Evolutionary conservation across 2,329 filamentous ascomycete species (phyloP), one percentile per base, ranked within the genome.

Genomic region (Sclerotinia spermophila): DNA sequence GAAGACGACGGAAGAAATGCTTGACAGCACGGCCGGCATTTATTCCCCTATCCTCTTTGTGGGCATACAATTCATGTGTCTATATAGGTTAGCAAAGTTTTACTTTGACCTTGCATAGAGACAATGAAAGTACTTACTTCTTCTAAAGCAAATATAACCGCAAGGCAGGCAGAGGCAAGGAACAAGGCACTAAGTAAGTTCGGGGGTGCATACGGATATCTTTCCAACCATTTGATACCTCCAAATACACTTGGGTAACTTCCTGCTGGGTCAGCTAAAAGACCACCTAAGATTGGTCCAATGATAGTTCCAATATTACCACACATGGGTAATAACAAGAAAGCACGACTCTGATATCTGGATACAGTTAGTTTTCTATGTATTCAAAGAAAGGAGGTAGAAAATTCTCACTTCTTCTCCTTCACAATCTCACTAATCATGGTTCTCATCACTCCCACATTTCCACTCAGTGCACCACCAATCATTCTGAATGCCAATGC

Each of bases 371-470:
- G 62, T 40, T 0, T 13, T 27, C 27, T 11, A 33, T n/a, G 17
- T 6, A 1, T 62, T 38, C 13, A 1, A 2, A 8, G 5, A 53
- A 33, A 19, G 58, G 7, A 21, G 44, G 7, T 15, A 24, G 5
- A 19, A 19, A 42, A 66, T 67, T 17, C 72, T 71, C 58, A 90
- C 82, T 86, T 90, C 80, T 90, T 91, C 80, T 92, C 90, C 65
- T 85, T 83, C 51, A 93, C 87, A 45, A 91, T 90, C 79, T 93
- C 91, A 2, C 86, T 86, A 60, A 92, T 90, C 86, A 92, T 90
- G 8, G 90, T 92, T 72, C 90, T 83, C 88, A 93, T 90, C 4
- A 93, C 89, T 0, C 90, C 90, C 2, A 92, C 86, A 77, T 92
- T 93, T 2, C 90, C 91, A 78, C 93, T 93, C 64, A 92, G 79